phyloP scores from a whole-genome alignment of 2,329 filamentous ascomycete genomes.

The Trichoderma sp. region DNA sequence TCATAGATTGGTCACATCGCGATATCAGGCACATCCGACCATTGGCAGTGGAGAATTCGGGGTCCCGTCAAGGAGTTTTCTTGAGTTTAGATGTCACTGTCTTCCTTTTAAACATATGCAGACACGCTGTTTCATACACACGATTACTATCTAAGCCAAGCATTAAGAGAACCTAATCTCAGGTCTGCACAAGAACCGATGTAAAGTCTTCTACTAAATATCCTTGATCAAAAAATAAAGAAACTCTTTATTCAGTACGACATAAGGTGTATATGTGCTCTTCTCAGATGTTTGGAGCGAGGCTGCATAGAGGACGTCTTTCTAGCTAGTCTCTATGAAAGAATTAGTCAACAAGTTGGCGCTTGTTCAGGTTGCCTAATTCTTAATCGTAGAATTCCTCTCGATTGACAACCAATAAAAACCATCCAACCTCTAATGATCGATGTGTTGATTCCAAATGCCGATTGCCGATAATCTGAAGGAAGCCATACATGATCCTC shows the following conservation, averaged over 20 bases:
- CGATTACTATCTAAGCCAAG: no score
- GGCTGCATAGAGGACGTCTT: neutral
- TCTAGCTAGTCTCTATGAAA: neutral
- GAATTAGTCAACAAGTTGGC: neutral
- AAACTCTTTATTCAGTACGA: neutral
- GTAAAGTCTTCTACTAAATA: neutral
- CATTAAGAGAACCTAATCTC: no score
- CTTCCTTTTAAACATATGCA: no score
- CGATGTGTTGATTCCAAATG: no score
- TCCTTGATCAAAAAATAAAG: neutral
- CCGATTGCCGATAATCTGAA: neutral
- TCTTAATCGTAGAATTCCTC: neutral
- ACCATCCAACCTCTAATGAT: neutral
- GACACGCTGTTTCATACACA: no score
- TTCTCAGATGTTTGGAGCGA: neutral
- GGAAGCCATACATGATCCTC: neutral
- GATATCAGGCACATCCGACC: neutral
- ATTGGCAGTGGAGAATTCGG: neutral
- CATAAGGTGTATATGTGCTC: neutral
- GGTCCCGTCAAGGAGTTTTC: neutral
- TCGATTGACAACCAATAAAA: neutral
- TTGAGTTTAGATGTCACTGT: neutral
- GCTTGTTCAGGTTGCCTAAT: neutral
- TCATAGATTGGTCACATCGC: neutral
- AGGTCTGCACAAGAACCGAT: no score